Percentiles rank a stretch among this genome's conserved stretches.
phyloP scores from a whole-genome alignment of 1,284 basidiomycete genomes.

The Apiotrichum sp. region DNA sequence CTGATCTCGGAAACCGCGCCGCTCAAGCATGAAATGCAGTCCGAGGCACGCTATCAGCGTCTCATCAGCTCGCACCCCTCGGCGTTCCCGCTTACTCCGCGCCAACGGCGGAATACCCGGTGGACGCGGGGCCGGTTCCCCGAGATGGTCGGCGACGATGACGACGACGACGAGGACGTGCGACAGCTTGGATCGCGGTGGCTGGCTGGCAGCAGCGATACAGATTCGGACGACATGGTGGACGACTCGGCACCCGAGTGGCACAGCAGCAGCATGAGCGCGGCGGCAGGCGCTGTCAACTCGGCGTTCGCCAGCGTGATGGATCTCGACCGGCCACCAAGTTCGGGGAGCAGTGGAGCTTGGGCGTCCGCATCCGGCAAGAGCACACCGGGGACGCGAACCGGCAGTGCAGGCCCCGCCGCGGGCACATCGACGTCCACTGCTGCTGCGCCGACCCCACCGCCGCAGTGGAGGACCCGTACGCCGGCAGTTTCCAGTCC shows the following conservation, averaged over 20 bases:
- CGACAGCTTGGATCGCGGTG: slow-evolving; percentile 6
- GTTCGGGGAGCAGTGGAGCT: slow-evolving; percentile 3
- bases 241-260: slow-evolving; percentile 15
- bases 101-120: slow-evolving; percentile 26
- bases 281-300: slow-evolving; percentile 32
- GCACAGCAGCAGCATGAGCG: neutral
- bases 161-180: slow-evolving; percentile 33
- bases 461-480: neutral
- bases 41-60: slow-evolving; percentile 39
- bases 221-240: slow-evolving; percentile 32
- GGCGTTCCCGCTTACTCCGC: slow-evolving; percentile 36
- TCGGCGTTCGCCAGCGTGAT: slow-evolving; percentile 41
- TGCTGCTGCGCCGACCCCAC: neutral
- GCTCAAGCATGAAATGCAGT: slow-evolving; percentile 43
- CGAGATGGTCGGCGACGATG: slow-evolving; percentile 43
- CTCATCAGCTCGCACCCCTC: slow-evolving; percentile 36
- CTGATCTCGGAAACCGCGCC: slow-evolving; percentile 40
- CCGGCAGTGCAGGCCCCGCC: neutral
- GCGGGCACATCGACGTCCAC: neutral
- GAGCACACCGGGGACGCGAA: slow-evolving; percentile 10
- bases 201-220: slow-evolving; percentile 20
- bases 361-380: slow-evolving; percentile 12
- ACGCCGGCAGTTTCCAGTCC: slow-evolving; percentile 14
- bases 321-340: slow-evolving; percentile 40
- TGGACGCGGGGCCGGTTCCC: slow-evolving; percentile 37